phyloP scores from a whole-genome alignment of 2,329 filamentous ascomycete species.

The Orbilia javanica region DNA sequence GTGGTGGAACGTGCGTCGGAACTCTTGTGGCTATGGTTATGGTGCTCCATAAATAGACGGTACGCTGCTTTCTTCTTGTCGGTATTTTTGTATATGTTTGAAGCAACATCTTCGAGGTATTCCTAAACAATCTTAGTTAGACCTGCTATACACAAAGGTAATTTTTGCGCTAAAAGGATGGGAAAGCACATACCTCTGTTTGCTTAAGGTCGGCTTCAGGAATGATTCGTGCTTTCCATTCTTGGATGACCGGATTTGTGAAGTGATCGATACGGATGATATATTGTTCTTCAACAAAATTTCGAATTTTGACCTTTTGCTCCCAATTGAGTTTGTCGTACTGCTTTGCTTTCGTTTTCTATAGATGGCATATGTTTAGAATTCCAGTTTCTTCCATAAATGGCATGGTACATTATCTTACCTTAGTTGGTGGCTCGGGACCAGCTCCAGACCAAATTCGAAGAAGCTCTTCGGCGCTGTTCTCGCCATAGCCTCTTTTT shows the following conservation, averaged over 20 bases:
- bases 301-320: conserved; percentile 33
- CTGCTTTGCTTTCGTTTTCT: conserved; percentile 31
- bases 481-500: conserved; percentile 36
- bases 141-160: neutral
- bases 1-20: conserved; percentile 6
- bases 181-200: conserved; percentile 44
- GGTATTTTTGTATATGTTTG: conserved; percentile 34
- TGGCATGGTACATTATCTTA: neutral
- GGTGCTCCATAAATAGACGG: conserved; percentile 51
- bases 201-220: conserved; percentile 50
- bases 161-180: neutral
- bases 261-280: conserved; percentile 55
- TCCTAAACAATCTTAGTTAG: conserved; percentile 27
- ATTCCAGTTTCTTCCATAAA: neutral
- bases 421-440: conserved; percentile 41
- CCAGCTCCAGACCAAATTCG: conserved; percentile 49
- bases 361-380: conserved; percentile 13
- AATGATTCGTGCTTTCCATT: conserved; percentile 54
- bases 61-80: conserved; percentile 46
- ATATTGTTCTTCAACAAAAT: conserved; percentile 52
- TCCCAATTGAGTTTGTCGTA: conserved; percentile 37
- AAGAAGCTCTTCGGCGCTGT: conserved; percentile 31
- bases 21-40: conserved; percentile 53
- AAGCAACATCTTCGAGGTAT: conserved; percentile 49
- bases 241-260: conserved; percentile 51